A percentile compares a stretch with the other conserved stretches of the same genome.
These are phyloP conservation scores for Epithemia pelagica DNA, from an alignment of 108 stramenopile species.

Conservation along the genomic window DNA sequence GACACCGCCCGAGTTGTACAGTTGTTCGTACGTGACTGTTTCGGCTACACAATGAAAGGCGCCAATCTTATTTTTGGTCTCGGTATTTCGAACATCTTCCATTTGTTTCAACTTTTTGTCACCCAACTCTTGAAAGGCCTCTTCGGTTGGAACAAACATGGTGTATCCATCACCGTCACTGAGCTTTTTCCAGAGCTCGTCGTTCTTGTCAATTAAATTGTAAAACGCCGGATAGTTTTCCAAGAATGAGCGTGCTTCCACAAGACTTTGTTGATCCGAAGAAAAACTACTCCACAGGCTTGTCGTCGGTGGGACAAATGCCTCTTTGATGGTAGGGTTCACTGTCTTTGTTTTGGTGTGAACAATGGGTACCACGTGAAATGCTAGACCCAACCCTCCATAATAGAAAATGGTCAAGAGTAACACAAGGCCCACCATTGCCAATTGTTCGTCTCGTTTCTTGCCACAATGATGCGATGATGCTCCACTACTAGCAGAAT, in stretches of 20 bases:
- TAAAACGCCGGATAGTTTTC: conserved; percentile 34
- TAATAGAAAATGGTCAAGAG: background rate
- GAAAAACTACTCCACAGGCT: background rate
- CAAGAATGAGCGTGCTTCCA: conserved; percentile 6
- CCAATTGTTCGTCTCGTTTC: no score
- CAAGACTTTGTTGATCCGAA: background rate
- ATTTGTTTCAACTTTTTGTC: conserved; percentile 52
- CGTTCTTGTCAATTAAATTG: conserved; percentile 29
- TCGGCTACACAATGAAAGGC: conserved; percentile 61
- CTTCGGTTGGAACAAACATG: conserved; percentile 62
- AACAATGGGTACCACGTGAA: background rate
- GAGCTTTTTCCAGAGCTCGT: conserved; percentile 39
- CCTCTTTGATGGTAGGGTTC: no score
- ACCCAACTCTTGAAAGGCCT: conserved; percentile 48
- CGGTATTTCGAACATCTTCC: conserved; percentile 58
- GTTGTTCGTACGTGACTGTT: conserved; percentile 40
- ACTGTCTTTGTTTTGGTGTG: no score
- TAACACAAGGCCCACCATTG: background rate
- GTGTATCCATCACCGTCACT: conserved; percentile 43
- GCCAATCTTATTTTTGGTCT: conserved; percentile 59
- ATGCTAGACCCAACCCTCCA: background rate
- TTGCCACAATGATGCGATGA: no score
- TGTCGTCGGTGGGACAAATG: background rate
- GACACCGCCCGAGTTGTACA: conserved; percentile 53
- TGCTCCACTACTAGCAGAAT: no score